Base-by-base conservation (phyloP, 768 basidiomycete genomes). In the Chalciporus pseudorubinellus region DNA sequence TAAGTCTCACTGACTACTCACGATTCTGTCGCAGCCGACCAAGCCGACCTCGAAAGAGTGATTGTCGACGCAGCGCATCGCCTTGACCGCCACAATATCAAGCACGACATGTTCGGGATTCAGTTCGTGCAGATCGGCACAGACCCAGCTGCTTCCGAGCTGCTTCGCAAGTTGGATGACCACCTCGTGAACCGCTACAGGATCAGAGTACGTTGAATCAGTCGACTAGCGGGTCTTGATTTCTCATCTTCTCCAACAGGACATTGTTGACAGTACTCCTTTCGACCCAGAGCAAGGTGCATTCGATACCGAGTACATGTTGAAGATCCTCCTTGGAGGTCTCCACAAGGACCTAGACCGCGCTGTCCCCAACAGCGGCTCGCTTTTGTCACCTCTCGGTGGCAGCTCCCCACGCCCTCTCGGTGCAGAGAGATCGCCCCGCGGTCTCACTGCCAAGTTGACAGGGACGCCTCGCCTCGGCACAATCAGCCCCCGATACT, bases 61-160 rank as follows among this genome's bases (percentile, higher is more conserved):
- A 65, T 77, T 10, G 67, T 76, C 14, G 61, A 66, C 6, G 61
- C 68, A 16, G 76, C 76, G 3, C 67, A 67, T 24, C 63, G 74
- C 24, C 70, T 77, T 18, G 76, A 77, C 44, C 62, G 61, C 33
- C 66, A 61, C 1, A 59, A 59, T 3, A 64, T 67, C 46, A 72
- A 63, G 21, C 58, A 68, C 2, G 63, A 68, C n/a, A 72, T 73
- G 62, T 66, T 79, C 6, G 74, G 77, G 10, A 65, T 79, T 24
- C 74, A 76, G 38, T 75, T 80, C 34, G 65, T 80, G 31, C 78
- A 79, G 55, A 73, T 79, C 20, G 77, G 78, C 0, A 63, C 68
- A 3, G 69, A 70, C 45, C 49, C 56, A 1, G 72, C 47, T 44
- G 74, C 76, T 3, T 55, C 74, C 1, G 72, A 71, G 39, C 65